Evolutionary conservation across 805 yeast genomes (phyloP), one percentile per base, ranked within the genome.

Genomic region (Wickerhamomyces bisporus): DNA sequence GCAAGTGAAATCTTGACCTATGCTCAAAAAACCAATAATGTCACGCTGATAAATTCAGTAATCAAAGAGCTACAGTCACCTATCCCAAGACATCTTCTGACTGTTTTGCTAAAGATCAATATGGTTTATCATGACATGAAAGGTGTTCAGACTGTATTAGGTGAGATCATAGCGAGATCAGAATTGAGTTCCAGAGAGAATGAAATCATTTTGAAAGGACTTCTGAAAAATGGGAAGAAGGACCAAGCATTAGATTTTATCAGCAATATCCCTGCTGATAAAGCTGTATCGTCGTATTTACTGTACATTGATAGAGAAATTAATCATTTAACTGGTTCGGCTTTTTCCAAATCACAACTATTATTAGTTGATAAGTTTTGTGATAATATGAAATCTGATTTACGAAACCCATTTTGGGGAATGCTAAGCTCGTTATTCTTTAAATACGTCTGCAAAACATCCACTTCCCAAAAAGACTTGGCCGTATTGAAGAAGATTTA

Each of bases 111-210:
- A 6, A 39, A 41, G 25, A 34, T 47, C 18, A 44, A 53, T 35
- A 29, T 53, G 41, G 35, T 29, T 9, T 28, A 47, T 7, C 41
- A 47, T 13, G 53, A 50, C 21, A 41, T 45, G 15, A n/a, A 29
- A 6, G 49, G 48, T 15, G 39, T 50, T 35, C 50, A 51, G 35
- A 41, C 30, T 4, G 38, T 53, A 8, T 39, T 53, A 35, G 34
- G 39, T 8, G 49, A 53, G 36, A 47, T 45, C 2, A 12, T 51
- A 20, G 38, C 38, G 5, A 28, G 32, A 3, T 47, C 36, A 20
- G 53, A 17, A 3, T 25, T 52, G 38, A 32, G 38, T 11, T 25
- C 39, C 5, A 20, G 32, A 14, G 57, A 52, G 32, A 47, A 52
- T 28, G 35, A 45, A 12, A 43, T 48, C 7, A 41, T 52, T 25